Evolutionary conservation across 2,329 filamentous ascomycete species (phyloP).

Genomic region (Fusarium pilosicola): DNA sequence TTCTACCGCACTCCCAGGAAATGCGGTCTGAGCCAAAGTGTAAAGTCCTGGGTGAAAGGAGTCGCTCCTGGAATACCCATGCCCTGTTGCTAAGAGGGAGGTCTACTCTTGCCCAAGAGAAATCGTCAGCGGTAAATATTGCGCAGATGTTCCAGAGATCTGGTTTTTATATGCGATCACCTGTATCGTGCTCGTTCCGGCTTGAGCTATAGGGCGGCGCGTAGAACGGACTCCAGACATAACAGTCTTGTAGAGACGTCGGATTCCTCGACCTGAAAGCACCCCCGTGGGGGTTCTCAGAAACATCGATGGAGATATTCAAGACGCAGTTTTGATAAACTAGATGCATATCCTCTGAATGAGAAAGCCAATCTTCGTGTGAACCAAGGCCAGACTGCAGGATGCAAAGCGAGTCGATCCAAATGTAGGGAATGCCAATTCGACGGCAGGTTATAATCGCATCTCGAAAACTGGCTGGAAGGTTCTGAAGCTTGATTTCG

Average conservation of each 20-base stretch:
- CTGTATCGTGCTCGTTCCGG: no score
- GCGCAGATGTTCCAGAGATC: not conserved
- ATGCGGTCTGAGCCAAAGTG: not conserved
- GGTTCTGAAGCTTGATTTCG: accelerated
- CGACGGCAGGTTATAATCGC: not conserved
- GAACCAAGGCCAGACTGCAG: not conserved
- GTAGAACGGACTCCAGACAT: not conserved
- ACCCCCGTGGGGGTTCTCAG: not conserved
- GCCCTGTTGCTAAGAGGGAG: not conserved
- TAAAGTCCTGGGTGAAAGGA: not conserved
- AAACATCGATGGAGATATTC: not conserved
- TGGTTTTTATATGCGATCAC: accelerated
- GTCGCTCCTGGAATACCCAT: not conserved
- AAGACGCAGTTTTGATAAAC: not conserved
- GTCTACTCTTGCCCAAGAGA: not conserved
- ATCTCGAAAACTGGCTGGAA: not conserved
- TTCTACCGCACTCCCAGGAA: not conserved
- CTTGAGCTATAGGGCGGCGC: no score
- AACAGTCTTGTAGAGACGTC: not conserved
- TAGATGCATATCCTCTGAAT: not conserved
- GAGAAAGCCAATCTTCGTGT: not conserved
- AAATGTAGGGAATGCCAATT: not conserved
- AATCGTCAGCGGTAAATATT: not conserved
- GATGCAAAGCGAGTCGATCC: conserved; percentile 12
- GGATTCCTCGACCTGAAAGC: not conserved